phyloP scores from a whole-genome alignment of 1,284 basidiomycete species.

The Pascua sp. region DNA sequence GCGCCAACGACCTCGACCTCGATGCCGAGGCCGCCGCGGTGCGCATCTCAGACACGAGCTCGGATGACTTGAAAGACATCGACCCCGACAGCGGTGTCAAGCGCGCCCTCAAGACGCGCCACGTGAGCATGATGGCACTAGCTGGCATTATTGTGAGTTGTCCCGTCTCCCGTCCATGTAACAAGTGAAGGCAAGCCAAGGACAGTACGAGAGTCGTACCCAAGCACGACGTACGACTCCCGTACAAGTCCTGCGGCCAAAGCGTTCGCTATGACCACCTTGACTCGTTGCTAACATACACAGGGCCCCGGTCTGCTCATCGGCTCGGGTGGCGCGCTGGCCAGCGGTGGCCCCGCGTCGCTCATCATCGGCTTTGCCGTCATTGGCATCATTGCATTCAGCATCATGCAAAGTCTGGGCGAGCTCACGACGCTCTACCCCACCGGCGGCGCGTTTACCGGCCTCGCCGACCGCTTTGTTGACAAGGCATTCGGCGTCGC shows the following conservation, averaged over 20 bases:
- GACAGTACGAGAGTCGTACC: no score
- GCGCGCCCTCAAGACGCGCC: constrained; percentile 28
- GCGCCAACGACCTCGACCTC: no score
- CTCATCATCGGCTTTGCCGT: constrained; percentile 26
- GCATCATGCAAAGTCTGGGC: constrained; percentile 26
- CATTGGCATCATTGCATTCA: constrained; percentile 22
- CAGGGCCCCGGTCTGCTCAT: constrained; percentile 20
- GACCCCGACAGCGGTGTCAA: constrained; percentile 19
- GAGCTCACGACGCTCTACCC: constrained; percentile 27
- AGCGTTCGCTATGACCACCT: background rate
- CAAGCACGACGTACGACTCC: background rate
- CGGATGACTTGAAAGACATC: constrained; percentile 6
- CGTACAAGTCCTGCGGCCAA: background rate
- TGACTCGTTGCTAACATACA: background rate
- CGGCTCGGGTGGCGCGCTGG: constrained; percentile 21
- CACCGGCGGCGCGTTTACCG: constrained; percentile 22
- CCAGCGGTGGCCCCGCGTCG: constrained; percentile 21
- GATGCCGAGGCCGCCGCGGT: no score
- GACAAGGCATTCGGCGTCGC: constrained; percentile 24
- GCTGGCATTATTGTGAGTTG: constrained; percentile 23
- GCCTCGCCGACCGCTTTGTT: constrained; percentile 24
- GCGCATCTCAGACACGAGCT: background rate
- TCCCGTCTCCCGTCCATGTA: background rate
- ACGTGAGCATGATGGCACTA: constrained; percentile 34
- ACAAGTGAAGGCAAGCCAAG: no score